Conservation (phyloP, 345 rosid genomes). For the Orychophragmus violaceus region DNA sequence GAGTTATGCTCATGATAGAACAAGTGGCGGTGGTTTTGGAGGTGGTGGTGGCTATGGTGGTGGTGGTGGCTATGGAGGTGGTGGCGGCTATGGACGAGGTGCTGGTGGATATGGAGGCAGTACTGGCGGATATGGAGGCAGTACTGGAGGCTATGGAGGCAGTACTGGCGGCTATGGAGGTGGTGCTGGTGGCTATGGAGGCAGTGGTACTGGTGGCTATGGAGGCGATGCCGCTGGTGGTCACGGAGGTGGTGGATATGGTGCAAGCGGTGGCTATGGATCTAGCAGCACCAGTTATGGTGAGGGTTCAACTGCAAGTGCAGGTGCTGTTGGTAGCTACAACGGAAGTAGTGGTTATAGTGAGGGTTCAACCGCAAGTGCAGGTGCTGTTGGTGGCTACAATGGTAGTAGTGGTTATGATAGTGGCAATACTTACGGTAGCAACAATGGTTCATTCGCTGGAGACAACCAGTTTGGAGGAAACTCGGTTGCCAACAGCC, state of each 20-base stretch:
- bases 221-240: slow-evolving; percentile 20
- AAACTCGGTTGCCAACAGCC: slow-evolving; percentile 5
- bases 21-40: slow-evolving; percentile 36
- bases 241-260: slow-evolving; percentile 17
- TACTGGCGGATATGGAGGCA: neutral
- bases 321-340: slow-evolving; percentile 29
- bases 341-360: slow-evolving; percentile 33
- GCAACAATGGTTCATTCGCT: slow-evolving; percentile 14
- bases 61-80: slow-evolving; percentile 22
- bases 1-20: slow-evolving; percentile 67
- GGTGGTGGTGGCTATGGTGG: slow-evolving; percentile 24
- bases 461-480: slow-evolving; percentile 28
- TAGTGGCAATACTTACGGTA: neutral
- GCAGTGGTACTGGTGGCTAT: neutral
- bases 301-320: slow-evolving; percentile 15
- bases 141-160: slow-evolving; percentile 13
- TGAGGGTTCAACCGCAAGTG: slow-evolving; percentile 18
- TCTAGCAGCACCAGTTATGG: slow-evolving; percentile 16
- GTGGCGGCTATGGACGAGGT: slow-evolving; percentile 21
- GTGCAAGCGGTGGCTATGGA: no score
- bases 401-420: neutral
- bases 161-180: slow-evolving; percentile 30
- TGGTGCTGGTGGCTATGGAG: slow-evolving; percentile 1
- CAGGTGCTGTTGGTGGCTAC: slow-evolving; percentile 25
- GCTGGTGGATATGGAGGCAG: slow-evolving; percentile 33